Evolutionary conservation across 1,284 basidiomycete species (phyloP), one percentile per base, ranked within the genome.

Genomic region (Sporisorium iseilematis-ciliati): DNA sequence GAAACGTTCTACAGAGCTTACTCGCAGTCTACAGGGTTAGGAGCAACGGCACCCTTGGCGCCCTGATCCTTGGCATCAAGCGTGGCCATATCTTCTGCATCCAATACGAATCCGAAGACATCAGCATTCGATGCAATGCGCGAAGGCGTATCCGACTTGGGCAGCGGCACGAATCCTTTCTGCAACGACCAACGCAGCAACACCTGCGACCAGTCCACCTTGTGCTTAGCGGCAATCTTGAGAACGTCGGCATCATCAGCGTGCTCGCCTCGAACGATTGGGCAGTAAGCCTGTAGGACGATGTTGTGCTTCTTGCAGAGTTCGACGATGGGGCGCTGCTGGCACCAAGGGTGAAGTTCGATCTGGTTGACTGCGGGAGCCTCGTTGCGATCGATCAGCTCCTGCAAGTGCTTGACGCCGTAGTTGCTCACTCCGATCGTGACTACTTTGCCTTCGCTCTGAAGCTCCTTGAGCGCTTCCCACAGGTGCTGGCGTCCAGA

Each of bases 91-190:
- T 78, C 77, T 21, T 73, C 63, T 5, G 53, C 61, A 18, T 78
- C 74, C 31, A 78, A 57, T 40, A 76, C 74, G 20, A 76, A 77
- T 16, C 38, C 56, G 23, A 54, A 78, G 10, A 78, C 4, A 31
- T 78, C 74, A 8, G 77, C 77, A 41, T 78, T 78, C 41, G 65
- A 61, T 1, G 52, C 70, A 40, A 78, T 78, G n/a, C 77, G 62
- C 25, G 48, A 64, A 5, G 63, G 60, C 20, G 74, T 78, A 41
- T 77, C 74, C 51, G 74, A 76, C 57, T 78, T 78, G 64, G 77
- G 77, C 23, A 78, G 65, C 40, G 73, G 73, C 31, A 71, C 68
- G 33, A 64, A 75, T 18, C 73, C 73, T 29, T 75, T 75, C 51
- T 75, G 73, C 46, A 75, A 50, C 18, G 56, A 60, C 73, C 73